Conservation (phyloP, 371 early-diverging fungal species). For the Actinomortierella ambigua region DNA sequence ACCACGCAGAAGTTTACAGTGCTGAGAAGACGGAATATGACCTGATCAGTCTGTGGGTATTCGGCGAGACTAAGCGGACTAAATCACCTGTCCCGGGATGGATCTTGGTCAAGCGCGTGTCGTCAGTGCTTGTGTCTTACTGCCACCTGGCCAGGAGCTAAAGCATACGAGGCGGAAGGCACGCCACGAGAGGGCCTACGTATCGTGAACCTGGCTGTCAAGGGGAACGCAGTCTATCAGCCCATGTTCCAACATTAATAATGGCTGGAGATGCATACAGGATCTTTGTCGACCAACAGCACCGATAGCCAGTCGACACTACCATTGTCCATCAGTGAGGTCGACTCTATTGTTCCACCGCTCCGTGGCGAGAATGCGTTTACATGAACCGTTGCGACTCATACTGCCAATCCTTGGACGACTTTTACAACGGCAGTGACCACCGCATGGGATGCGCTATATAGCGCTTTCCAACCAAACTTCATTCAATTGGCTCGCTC, state of each 20-base stretch:
- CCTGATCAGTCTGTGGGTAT: no score
- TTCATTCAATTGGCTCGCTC: no score
- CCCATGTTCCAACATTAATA: constrained; percentile 8
- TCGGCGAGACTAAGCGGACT: not conserved
- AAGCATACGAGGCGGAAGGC: not conserved
- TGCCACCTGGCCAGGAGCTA: not conserved
- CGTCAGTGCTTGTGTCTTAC: constrained; percentile 2
- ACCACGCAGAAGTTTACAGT: constrained; percentile 10
- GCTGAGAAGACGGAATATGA: constrained; percentile 5
- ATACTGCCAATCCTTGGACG: not conserved
- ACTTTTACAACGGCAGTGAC: constrained; percentile 10
- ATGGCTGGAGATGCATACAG: constrained; percentile 9
- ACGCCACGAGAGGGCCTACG: not conserved
- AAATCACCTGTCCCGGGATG: constrained; percentile 10
- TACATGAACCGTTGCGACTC: constrained; percentile 3
- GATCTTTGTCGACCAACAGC: no score
- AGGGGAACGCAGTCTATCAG: constrained; percentile 21
- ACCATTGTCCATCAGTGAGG: not conserved
- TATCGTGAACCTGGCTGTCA: constrained; percentile 11
- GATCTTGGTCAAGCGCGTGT: constrained; percentile 14
- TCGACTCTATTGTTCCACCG: constrained; percentile 18
- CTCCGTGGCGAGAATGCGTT: constrained; percentile 11
- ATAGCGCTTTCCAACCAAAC: no score
- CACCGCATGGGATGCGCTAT: no score
- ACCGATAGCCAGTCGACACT: no score